These are phyloP conservation scores for Metarhizium sp. DNA, from an alignment of 2,329 filamentous ascomycete genomes.

Conservation along the genomic window DNA sequence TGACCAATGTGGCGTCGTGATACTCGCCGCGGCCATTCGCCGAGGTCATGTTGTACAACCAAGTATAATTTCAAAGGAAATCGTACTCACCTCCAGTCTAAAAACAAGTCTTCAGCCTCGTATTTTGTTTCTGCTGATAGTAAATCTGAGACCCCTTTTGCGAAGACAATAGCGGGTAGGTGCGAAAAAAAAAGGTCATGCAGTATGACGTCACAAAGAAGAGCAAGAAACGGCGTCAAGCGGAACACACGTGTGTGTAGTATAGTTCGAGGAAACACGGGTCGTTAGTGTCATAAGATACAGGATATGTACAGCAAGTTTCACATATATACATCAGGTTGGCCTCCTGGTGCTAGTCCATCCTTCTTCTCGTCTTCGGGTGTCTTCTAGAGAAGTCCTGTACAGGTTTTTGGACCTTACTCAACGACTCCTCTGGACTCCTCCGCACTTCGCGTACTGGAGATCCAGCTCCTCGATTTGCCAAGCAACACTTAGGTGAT, in stretches of 20 bases:
- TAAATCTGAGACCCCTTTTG: neutral
- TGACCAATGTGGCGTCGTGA: slow-evolving; percentile 1
- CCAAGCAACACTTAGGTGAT: slow-evolving; percentile 24
- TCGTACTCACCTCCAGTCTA: neutral
- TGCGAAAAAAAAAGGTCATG: neutral
- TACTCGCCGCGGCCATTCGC: neutral
- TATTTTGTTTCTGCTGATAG: neutral
- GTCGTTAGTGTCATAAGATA: slow-evolving; percentile 22
- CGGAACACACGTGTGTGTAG: neutral
- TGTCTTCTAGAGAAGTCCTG: slow-evolving; percentile 31
- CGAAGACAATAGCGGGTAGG: neutral
- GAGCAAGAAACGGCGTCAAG: neutral
- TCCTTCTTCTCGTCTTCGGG: slow-evolving; percentile 29
- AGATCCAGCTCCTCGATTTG: slow-evolving; percentile 17
- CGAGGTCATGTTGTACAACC: neutral
- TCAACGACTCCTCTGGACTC: slow-evolving; percentile 35
- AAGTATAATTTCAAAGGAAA: neutral
- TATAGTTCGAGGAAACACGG: neutral
- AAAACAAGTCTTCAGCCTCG: neutral
- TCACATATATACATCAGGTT: slow-evolving; percentile 23
- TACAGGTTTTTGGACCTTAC: slow-evolving; percentile 38
- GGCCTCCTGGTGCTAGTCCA: slow-evolving; percentile 24
- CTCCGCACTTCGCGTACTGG: slow-evolving; percentile 25
- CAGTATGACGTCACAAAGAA: neutral
- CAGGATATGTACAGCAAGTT: slow-evolving; percentile 26